These are phyloP conservation scores for Lactarius sp. DNA, from an alignment of 768 basidiomycete species.

Conservation along the genomic window DNA sequence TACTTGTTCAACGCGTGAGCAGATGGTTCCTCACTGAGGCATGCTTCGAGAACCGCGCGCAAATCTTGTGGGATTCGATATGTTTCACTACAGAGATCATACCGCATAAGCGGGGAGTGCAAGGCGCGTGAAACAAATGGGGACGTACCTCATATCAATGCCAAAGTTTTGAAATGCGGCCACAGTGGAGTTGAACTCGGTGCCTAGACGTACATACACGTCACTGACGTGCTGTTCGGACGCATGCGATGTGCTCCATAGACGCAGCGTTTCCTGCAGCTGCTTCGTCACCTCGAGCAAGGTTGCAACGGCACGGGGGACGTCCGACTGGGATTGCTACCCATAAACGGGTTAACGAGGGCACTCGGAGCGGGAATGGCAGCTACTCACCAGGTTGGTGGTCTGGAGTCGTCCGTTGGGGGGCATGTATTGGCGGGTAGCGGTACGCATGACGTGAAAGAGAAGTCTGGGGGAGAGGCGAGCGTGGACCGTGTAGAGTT, in stretches of 20 bases:
- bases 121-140: slow-evolving; percentile 9
- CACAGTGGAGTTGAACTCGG: slow-evolving; percentile 80
- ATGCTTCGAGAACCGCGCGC: slow-evolving; percentile 39
- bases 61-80: slow-evolving; percentile 37
- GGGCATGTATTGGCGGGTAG: slow-evolving; percentile 20
- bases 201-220: slow-evolving; percentile 83
- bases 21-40: slow-evolving; percentile 41
- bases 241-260: slow-evolving; percentile 60
- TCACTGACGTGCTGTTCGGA: slow-evolving; percentile 76
- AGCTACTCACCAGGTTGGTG: slow-evolving; percentile 14
- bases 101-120: slow-evolving; percentile 9
- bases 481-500: background rate
- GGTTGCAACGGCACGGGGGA: slow-evolving; percentile 54
- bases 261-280: slow-evolving; percentile 65
- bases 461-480: background rate
- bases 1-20: slow-evolving; percentile 34
- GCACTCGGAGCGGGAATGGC: background rate
- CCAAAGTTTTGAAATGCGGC: slow-evolving; percentile 66
- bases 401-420: slow-evolving; percentile 24
- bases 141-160: slow-evolving; percentile 71
- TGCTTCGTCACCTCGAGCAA: slow-evolving; percentile 80
- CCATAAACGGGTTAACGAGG: background rate
- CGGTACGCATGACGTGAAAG: slow-evolving; percentile 17
- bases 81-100: slow-evolving; percentile 34
- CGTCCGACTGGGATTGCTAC: slow-evolving; percentile 36